phyloP scores from a whole-genome alignment of 2,329 filamentous ascomycete species.

The Penicillium concentricum region DNA sequence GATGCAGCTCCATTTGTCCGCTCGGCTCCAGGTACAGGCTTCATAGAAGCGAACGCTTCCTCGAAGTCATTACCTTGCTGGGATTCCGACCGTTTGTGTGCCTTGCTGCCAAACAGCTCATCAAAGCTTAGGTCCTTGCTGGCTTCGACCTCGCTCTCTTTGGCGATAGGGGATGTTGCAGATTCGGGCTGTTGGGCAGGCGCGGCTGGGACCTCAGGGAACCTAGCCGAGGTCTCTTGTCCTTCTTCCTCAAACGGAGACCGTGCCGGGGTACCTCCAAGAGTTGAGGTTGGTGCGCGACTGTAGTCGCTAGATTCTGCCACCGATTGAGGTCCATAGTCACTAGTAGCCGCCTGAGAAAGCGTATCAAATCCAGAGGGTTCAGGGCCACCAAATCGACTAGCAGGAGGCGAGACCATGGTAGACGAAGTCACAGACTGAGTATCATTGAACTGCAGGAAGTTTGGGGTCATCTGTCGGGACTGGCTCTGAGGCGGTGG shows the following conservation, averaged over 20 bases:
- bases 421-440: constrained; percentile 76
- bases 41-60: constrained; percentile 47
- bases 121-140: constrained; percentile 45
- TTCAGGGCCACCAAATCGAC: constrained; percentile 58
- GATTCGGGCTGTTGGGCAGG: constrained; percentile 19
- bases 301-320: constrained; percentile 25
- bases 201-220: constrained; percentile 21
- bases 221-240: constrained; percentile 20
- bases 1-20: constrained; percentile 30
- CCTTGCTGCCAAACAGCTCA: constrained; percentile 46
- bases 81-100: constrained; percentile 45
- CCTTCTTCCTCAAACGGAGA: constrained; percentile 40
- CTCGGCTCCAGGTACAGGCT: constrained; percentile 50
- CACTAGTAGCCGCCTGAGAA: constrained; percentile 36
- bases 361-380: constrained; percentile 47
- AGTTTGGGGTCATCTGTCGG: constrained; percentile 73
- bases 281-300: constrained; percentile 11
- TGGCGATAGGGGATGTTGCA: constrained; percentile 48
- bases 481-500: constrained; percentile 68
- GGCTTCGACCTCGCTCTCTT: constrained; percentile 21
- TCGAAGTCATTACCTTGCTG: constrained; percentile 50
- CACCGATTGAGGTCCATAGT: constrained; percentile 34
- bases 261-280: constrained; percentile 18
- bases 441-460: constrained; percentile 66
- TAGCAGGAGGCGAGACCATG: constrained; percentile 70